Evolutionary conservation across 2,329 filamentous ascomycete species (phyloP).

Genomic region (Curvularia sp.): DNA sequence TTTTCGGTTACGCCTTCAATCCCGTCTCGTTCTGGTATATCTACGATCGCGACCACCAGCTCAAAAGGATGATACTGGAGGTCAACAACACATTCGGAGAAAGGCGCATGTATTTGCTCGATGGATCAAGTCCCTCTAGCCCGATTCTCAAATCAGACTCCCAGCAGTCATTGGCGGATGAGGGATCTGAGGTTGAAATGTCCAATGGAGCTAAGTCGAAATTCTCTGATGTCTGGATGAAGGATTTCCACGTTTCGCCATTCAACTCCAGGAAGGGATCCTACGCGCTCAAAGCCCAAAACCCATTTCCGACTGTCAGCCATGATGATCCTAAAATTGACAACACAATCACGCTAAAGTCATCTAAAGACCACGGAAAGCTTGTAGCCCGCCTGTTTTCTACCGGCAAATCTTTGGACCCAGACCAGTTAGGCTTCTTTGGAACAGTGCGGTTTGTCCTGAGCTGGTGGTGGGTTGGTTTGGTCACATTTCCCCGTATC

Average conservation of each 20-base stretch:
- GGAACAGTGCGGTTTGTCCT: conserved; percentile 59
- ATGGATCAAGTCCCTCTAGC: conserved; percentile 46
- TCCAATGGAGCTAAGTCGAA: conserved; percentile 24
- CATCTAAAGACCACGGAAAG: conserved; percentile 67
- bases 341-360: conserved; percentile 67
- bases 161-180: conserved; percentile 9
- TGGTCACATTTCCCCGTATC: conserved; percentile 71
- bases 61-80: conserved; percentile 73
- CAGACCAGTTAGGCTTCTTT: conserved; percentile 53
- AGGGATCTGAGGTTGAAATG: conserved; percentile 11
- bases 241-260: conserved; percentile 79
- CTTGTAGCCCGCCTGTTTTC: conserved; percentile 68
- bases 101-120: conserved; percentile 69
- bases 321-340: conserved; percentile 56
- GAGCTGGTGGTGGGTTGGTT: conserved; percentile 72
- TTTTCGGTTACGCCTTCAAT: conserved; percentile 76
- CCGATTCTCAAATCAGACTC: conserved; percentile 29
- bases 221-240: conserved; percentile 65
- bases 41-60: conserved; percentile 64
- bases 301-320: conserved; percentile 51
- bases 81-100: conserved; percentile 82
- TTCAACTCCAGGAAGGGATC: conserved; percentile 68
- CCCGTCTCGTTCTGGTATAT: conserved; percentile 83
- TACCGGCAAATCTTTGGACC: conserved; percentile 59
- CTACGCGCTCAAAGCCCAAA: conserved; percentile 56